Conservation (phyloP, 192 early-diverging fungal genomes). For the Anaeromyces robustus region DNA sequence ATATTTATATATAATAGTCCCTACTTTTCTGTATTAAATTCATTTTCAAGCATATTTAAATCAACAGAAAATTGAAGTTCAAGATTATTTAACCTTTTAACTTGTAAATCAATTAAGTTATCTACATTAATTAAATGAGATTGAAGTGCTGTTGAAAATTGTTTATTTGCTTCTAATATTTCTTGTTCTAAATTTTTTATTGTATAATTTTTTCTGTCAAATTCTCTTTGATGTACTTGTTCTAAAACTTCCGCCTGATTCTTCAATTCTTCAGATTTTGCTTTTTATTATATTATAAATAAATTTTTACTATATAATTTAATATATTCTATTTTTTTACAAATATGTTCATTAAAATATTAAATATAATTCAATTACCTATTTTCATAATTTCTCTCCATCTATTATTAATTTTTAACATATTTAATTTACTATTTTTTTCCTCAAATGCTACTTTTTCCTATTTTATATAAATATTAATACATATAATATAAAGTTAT, state of each 20-base stretch:
- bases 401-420: slow-evolving; percentile 36
- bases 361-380: slow-evolving; percentile 7
- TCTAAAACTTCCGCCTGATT: slow-evolving; percentile 20
- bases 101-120: slow-evolving; percentile 32
- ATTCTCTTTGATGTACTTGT: slow-evolving; percentile 28
- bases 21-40: slow-evolving; percentile 37
- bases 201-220: slow-evolving; percentile 25
- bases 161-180: slow-evolving; percentile 32
- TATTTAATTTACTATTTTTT: slow-evolving; percentile 31
- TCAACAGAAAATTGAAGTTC: slow-evolving; percentile 29
- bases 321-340: not conserved
- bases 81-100: slow-evolving; percentile 20
- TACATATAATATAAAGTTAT: too few species aligned
- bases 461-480: too few species aligned
- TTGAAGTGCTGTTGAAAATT: slow-evolving; percentile 29
- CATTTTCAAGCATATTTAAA: slow-evolving; percentile 22
- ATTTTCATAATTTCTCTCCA: slow-evolving; percentile 48
- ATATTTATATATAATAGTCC: not conserved
- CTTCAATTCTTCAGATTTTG: slow-evolving; percentile 22
- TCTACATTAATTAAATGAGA: slow-evolving; percentile 40
- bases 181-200: slow-evolving; percentile 19
- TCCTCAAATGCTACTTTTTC: slow-evolving; percentile 27
- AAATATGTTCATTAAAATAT: not conserved
- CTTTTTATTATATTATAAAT: slow-evolving; percentile 5
- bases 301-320: not conserved